Conservation (phyloP, 1,284 basidiomycete species). For the Athelia psychrophila region DNA sequence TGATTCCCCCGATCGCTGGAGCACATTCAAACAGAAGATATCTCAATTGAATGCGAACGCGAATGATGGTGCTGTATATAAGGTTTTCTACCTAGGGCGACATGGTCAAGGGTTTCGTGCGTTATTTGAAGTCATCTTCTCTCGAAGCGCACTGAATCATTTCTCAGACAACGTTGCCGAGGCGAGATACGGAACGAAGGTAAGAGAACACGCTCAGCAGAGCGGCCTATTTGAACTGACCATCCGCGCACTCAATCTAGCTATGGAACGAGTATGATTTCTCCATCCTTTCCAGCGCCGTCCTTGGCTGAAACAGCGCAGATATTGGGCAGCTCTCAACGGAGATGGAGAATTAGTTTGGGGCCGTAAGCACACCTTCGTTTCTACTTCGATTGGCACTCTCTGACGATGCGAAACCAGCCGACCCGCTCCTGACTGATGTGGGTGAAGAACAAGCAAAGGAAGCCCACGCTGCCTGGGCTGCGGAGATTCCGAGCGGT, state of each 20-base stretch:
- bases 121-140: conserved; percentile 13
- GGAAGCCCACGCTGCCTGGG: conserved; percentile 56
- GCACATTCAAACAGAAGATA: conserved; percentile 29
- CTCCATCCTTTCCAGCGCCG: not conserved
- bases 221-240: not conserved
- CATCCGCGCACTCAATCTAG: conserved; percentile 15
- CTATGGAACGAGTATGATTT: conserved; percentile 54
- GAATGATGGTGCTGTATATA: conserved; percentile 30
- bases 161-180: conserved; percentile 70
- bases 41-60: conserved; percentile 28
- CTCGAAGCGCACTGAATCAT: not conserved
- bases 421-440: conserved; percentile 74
- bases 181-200: conserved; percentile 64
- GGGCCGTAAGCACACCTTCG: conserved; percentile 58
- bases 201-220: conserved; percentile 19
- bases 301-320: conserved; percentile 15
- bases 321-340: conserved; percentile 68
- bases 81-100: conserved; percentile 45
- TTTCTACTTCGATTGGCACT: not conserved
- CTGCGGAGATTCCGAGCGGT: conserved; percentile 44
- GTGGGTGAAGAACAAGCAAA: conserved; percentile 66
- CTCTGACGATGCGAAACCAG: conserved; percentile 26
- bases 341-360: conserved; percentile 73
- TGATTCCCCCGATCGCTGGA: conserved; percentile 36
- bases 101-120: conserved; percentile 51